phyloP scores from a whole-genome alignment of 1,284 basidiomycete species.

The Trichosporon ovoides region DNA sequence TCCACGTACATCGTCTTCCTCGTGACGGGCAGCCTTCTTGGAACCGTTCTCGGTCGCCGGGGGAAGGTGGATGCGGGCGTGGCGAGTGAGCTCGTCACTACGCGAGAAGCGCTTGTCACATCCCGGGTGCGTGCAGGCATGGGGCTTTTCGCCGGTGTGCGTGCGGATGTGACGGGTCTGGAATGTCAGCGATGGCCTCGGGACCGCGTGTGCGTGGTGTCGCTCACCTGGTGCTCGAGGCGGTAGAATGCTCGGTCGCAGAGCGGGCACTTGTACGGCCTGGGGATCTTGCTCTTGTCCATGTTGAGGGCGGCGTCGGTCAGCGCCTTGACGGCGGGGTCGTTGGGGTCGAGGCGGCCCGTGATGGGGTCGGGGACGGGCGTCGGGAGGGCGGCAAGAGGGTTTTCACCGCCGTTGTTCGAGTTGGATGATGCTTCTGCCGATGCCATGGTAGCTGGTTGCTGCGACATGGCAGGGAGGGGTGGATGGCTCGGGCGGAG shows the following conservation, averaged over 20 bases:
- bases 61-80: slow-evolving; percentile 80
- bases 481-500: background rate
- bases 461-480: slow-evolving; percentile 11
- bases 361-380: slow-evolving; percentile 48
- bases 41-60: slow-evolving; percentile 33
- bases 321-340: slow-evolving; percentile 49
- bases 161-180: slow-evolving; percentile 97
- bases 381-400: slow-evolving; percentile 20
- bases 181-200: background rate
- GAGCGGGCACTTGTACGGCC: slow-evolving; percentile 93
- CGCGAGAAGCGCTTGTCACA: slow-evolving; percentile 98
- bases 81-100: slow-evolving; percentile 93
- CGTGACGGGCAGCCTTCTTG: slow-evolving; percentile 34
- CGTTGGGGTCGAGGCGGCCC: slow-evolving; percentile 49
- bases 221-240: slow-evolving; percentile 80
- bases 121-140: slow-evolving; percentile 83
- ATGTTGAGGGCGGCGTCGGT: slow-evolving; percentile 50
- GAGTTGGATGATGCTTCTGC: slow-evolving; percentile 12
- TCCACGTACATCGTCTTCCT: slow-evolving; percentile 39
- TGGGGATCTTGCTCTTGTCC: slow-evolving; percentile 56
- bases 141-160: slow-evolving; percentile 97
- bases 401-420: slow-evolving; percentile 13
- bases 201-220: background rate
- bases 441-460: slow-evolving; percentile 12
- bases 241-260: slow-evolving; percentile 86